Conservation (phyloP, 78 protist species). For the Speleostelium caveatum region DNA sequence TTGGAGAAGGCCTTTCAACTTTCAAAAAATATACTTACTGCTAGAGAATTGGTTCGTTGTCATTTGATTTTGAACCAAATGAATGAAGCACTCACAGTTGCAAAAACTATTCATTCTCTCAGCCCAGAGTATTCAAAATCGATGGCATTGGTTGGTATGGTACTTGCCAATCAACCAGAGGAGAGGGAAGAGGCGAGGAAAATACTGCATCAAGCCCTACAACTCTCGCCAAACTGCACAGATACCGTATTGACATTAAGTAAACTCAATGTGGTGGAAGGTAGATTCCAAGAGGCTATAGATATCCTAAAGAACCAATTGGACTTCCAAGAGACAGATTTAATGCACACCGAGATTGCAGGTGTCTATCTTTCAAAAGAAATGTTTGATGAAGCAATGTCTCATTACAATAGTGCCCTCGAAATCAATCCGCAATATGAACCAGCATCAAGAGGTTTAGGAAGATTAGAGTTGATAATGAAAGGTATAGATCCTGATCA, state of each 20-base stretch:
- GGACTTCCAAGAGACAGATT: conserved; percentile 71
- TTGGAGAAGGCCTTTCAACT: conserved; percentile 60
- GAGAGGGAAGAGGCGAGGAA: conserved; percentile 60
- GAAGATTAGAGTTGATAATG: conserved; percentile 37
- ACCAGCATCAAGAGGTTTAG: conserved; percentile 49
- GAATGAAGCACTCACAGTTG: conserved; percentile 33
- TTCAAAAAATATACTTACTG: conserved; percentile 52
- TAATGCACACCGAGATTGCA: conserved; percentile 73
- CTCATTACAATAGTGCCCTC: conserved; percentile 39
- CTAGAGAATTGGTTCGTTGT: conserved; percentile 72
- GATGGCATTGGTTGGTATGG: conserved; percentile 71
- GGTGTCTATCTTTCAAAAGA: conserved; percentile 45
- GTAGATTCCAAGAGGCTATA: conserved; percentile 62
- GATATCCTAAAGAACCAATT: conserved; percentile 58
- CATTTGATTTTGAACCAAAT: conserved; percentile 68
- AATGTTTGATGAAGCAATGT: conserved; percentile 50
- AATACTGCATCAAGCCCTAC: conserved; percentile 27
- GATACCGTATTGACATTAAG: conserved; percentile 69
- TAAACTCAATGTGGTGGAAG: conserved; percentile 69
- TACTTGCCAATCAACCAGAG: conserved; percentile 74
- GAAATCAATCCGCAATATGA: conserved; percentile 67
- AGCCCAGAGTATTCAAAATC: conserved; percentile 63
- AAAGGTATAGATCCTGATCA: conserved; percentile 73
- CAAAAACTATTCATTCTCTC: conserved; percentile 22
- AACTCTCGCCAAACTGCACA: conserved; percentile 55